Evolutionary conservation across 2,329 filamentous ascomycete genomes (phyloP), one percentile per base, ranked within the genome.

Genomic region (Arthrobotrys entomopaga): DNA sequence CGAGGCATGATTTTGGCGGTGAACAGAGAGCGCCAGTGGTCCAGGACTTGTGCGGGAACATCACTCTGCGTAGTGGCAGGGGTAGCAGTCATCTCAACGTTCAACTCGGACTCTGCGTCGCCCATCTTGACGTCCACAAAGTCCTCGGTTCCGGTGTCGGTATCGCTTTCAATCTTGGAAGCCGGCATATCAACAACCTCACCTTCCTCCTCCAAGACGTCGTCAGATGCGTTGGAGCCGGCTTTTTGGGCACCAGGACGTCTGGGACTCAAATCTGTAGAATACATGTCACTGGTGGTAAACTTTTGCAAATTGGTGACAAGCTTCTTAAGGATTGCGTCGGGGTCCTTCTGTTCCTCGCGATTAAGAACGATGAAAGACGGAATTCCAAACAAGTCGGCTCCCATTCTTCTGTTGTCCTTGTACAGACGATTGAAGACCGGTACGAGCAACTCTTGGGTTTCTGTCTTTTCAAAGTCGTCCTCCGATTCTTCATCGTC

Each of bases 71-170:
- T 72, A 16, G 65, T 53, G 1, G 75, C 29, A 52, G 60, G 59
- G 13, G 63, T 49, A 26, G 65, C 56, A n/a, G 56, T 56, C 52
- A 71, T 64, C 38, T 78, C 76, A 10, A 74, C 76, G 16, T 75
- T 63, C 40, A 76, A 64, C 61, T 79, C 48, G 80, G 80, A 22
- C 67, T 85, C 83, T 15, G 83, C 83, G 78, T 92, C 90, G 61
- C 88, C 89, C 89, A 97, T 93, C 0, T 91, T 91, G 15, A 99
- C 89, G 79, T 97, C 91, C 4, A 98, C 91, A 79, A 97, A 88
- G 75, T 92, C 92, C 75, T 97, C 93, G 80, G 97, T 94, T 8
- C 92, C 91, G 80, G 93, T 75, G 65, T 85, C 77, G 84, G 84
- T 26, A 82, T 82, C 20, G 60, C 75, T 50, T 67, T 75, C 57